Evolutionary conservation across 257 asterid genomes (phyloP).

Genomic region (Solanum habrochaites): DNA sequence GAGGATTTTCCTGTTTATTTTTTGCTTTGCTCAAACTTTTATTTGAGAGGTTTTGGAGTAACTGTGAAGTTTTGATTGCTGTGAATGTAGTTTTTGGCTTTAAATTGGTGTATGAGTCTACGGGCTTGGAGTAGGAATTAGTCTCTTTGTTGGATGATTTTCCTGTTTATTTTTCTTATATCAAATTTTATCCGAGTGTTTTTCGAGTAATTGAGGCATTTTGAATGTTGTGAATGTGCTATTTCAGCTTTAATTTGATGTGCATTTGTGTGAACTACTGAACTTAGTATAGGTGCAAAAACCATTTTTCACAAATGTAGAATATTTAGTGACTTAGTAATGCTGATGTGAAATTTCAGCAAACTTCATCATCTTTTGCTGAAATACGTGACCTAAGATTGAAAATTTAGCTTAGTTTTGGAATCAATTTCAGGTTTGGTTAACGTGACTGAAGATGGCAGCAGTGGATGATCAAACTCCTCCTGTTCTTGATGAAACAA

Average conservation of each 20-base stretch:
- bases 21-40: not conserved
- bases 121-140: not conserved
- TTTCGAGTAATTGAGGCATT: not conserved
- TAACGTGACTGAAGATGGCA: constrained; percentile 44
- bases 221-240: not conserved
- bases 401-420: not conserved
- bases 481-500: constrained; percentile 33
- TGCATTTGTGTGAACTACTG: not conserved
- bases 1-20: not conserved
- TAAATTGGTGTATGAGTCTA: not conserved
- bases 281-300: not conserved
- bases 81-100: not conserved
- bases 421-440: constrained; percentile 1
- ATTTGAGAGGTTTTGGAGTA: not conserved
- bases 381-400: not conserved
- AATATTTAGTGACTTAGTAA: not conserved
- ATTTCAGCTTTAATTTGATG: constrained; percentile 1
- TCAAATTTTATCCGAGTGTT: not conserved
- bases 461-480: constrained; percentile 42
- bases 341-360: not conserved
- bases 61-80: not conserved
- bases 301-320: not conserved
- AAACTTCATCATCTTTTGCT: not conserved
- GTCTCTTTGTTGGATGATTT: not conserved
- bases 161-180: not conserved